A percentile compares a stretch with the other conserved stretches of the same genome.
Evolutionary conservation across 352 stramenopile species (phyloP).

Genomic region (Elongisporangium anandrum): DNA sequence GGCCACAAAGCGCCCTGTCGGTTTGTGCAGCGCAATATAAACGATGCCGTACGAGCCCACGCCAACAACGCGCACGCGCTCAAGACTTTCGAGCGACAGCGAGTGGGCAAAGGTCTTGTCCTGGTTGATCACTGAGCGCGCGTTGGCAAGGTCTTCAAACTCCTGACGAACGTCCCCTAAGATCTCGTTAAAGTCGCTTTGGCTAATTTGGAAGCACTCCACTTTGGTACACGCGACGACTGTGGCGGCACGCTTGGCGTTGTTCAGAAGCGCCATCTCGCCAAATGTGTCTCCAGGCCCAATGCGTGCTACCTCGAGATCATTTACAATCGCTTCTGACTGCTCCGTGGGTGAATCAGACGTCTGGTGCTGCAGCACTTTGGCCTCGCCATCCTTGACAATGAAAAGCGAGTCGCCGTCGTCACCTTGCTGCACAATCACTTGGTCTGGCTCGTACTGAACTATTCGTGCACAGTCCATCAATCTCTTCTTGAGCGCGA

Average conservation of each 20-base stretch:
- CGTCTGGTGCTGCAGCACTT: slow-evolving; percentile 24
- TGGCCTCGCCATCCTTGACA: slow-evolving; percentile 43
- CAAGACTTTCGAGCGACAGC: slow-evolving; percentile 52
- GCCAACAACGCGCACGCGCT: slow-evolving; percentile 49
- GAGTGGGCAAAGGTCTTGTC: slow-evolving; percentile 45
- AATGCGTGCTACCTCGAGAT: slow-evolving; percentile 34
- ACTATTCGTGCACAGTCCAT: slow-evolving; percentile 28
- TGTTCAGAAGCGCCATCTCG: slow-evolving; percentile 43
- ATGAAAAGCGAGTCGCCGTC: slow-evolving; percentile 56
- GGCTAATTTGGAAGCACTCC: slow-evolving; percentile 69
- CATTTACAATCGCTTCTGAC: background rate
- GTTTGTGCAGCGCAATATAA: slow-evolving; percentile 38
- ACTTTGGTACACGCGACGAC: slow-evolving; percentile 55
- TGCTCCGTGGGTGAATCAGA: slow-evolving; percentile 5
- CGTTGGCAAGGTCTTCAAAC: slow-evolving; percentile 23
- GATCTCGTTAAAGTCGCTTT: slow-evolving; percentile 55
- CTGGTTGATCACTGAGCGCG: slow-evolving; percentile 24
- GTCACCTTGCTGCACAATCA: slow-evolving; percentile 46
- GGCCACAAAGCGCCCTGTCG: slow-evolving; percentile 36
- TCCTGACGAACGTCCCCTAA: slow-evolving; percentile 28
- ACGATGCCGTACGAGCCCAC: slow-evolving; percentile 50
- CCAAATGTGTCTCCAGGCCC: slow-evolving; percentile 58
- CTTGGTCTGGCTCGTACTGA: slow-evolving; percentile 36
- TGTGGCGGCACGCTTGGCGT: slow-evolving; percentile 58
- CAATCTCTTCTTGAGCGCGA: slow-evolving; percentile 37